These are phyloP conservation scores for Neurospora sp. DNA, from an alignment of 495 filamentous ascomycete species.

Conservation along the genomic window DNA sequence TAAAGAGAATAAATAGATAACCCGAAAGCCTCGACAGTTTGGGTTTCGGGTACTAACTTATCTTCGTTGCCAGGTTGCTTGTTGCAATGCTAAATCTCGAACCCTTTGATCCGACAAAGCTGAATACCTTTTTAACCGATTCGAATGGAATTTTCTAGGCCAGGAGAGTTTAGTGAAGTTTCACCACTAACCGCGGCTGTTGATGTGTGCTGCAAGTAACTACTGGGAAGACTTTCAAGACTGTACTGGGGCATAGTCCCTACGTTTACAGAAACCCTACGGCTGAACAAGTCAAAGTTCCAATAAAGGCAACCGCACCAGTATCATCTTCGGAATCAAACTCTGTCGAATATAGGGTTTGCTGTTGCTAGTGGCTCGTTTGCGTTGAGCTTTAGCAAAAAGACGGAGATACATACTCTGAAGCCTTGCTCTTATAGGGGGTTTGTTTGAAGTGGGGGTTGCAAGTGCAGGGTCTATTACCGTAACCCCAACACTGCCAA, in stretches of 20 bases:
- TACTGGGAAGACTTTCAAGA: neutral
- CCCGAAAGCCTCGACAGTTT: neutral
- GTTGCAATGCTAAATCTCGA: neutral
- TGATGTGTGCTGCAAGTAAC: neutral
- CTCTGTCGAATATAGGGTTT: neutral
- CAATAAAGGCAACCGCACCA: neutral
- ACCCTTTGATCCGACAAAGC: neutral
- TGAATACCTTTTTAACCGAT: neutral
- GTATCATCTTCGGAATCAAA: neutral
- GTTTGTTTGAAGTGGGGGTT: neutral
- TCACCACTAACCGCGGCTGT: neutral
- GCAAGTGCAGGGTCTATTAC: neutral
- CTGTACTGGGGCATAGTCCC: neutral
- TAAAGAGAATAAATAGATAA: neutral
- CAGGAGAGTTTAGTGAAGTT: neutral
- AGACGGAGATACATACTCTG: neutral
- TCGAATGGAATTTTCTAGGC: neutral
- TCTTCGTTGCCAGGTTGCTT: neutral
- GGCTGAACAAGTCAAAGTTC: neutral
- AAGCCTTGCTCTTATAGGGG: neutral
- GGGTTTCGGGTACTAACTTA: neutral
- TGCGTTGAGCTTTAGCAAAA: neutral
- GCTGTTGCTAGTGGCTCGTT: neutral
- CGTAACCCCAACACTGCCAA: neutral
- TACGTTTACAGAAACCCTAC: neutral